phyloP scores from a whole-genome alignment of 768 basidiomycete genomes.

The Phaeolepiota aurea region DNA sequence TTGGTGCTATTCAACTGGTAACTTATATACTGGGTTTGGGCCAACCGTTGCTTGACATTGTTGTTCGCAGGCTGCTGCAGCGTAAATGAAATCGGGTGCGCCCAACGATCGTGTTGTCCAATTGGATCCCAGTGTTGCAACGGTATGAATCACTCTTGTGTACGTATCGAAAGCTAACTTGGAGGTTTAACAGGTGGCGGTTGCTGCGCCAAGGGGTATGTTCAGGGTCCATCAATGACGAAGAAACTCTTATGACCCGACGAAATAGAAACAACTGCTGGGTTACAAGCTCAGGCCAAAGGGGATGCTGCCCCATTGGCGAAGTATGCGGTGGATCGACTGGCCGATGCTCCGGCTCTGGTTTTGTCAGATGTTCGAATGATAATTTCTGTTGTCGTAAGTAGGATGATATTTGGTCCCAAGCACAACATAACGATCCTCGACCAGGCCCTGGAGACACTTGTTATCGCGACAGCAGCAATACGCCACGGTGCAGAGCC shows the following conservation, averaged over 20 bases:
- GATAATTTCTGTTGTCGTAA: conserved; percentile 3
- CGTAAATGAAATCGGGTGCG: not conserved
- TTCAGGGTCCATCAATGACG: not conserved
- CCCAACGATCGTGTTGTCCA: not conserved
- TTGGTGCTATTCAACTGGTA: conserved; percentile 4
- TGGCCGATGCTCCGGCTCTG: not conserved
- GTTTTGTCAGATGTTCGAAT: conserved; percentile 1
- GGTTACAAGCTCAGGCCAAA: conserved; percentile 1
- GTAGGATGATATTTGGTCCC: not conserved
- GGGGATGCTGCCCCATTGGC: conserved; percentile 8
- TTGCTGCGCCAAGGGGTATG: conserved; percentile 1
- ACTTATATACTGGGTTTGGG: not conserved
- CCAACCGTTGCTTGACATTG: not conserved
- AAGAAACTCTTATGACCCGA: not conserved
- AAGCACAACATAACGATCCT: not conserved
- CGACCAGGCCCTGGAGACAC: not conserved
- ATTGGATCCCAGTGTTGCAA: conserved; percentile 5
- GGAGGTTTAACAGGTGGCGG: not conserved
- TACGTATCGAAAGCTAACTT: not conserved
- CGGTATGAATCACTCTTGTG: not conserved
- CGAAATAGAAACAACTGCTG: not conserved
- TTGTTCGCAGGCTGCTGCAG: not conserved
- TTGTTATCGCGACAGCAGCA: not conserved
- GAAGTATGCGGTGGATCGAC: not conserved
- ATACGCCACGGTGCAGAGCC: not conserved